Base-by-base conservation (phyloP, 1,284 basidiomycete species). In the Apiotrichum gamsii region DNA sequence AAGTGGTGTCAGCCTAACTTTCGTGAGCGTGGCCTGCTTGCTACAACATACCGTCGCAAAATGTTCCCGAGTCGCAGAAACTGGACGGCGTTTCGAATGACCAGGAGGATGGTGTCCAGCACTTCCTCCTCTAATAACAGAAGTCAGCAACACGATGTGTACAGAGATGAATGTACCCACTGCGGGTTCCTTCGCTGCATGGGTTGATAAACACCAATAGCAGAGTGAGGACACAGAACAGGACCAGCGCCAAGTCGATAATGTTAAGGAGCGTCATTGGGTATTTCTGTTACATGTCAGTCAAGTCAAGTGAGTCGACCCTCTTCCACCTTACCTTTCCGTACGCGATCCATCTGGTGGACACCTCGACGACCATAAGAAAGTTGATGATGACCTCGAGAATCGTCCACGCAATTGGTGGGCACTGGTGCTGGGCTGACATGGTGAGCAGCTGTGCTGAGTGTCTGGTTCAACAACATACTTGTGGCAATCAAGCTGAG, bases 241-340 rank as follows among this genome's bases (percentile, higher is more conserved):
- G 56, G 1, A 90, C 93, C 38, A 95, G 77, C 39, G 85, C 78
- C 14, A 94, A 77, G 69, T 95, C 90, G 62, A 91, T 77, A 32
- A 89, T 75, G 69, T 95, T 95, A 73, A 88, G 90, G 14, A 84
- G 81, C 15, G 90, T 91, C 70, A 83, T 85, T 83, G 90, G 94
- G 75, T 95, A 95, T 88, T 91, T 87, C 91, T 95, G 62, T 25
- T n/a, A n/a, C n/a, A n/a, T n/a, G n/a, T n/a, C n/a, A n/a, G n/a
- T n/a, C n/a, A n/a, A n/a, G n/a, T n/a, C n/a, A n/a, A n/a, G n/a
- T n/a, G n/a, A n/a, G n/a, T n/a, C n/a, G n/a, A n/a, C n/a, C n/a
- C n/a, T n/a, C n/a, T n/a, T n/a, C n/a, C 37, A 18, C 73, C 84
- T 60, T 61, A 94, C 91, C 70, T 82, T 80, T 52, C 90, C 90